Evolutionary conservation across 176 grass and related monocot species (phyloP).

Genomic region (Elymus sibiricus): DNA sequence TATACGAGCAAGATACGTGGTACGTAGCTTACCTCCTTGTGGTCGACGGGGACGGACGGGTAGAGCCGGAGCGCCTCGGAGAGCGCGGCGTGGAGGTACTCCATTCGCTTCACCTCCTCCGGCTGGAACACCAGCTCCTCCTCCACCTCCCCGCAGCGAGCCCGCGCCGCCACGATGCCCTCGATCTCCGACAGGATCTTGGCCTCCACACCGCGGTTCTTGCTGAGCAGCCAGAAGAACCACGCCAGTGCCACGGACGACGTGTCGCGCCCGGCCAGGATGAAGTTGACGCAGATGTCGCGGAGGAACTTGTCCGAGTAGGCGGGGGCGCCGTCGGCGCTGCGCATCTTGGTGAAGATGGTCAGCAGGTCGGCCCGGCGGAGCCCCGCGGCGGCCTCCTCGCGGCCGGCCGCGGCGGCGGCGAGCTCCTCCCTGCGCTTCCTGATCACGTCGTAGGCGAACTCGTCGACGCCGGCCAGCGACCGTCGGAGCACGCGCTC

Average conservation of each 20-base stretch:
- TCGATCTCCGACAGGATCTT: slow-evolving; percentile 66
- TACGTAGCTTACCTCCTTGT: slow-evolving; percentile 73
- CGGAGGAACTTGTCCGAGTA: slow-evolving; percentile 91
- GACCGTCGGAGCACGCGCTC: slow-evolving; percentile 60
- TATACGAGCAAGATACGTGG: not conserved
- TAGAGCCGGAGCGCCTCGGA: slow-evolving; percentile 90
- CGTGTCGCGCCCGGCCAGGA: slow-evolving; percentile 90
- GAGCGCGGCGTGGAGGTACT: slow-evolving; percentile 92
- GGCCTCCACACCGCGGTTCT: slow-evolving; percentile 51
- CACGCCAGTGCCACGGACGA: slow-evolving; percentile 94
- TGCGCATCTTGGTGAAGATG: slow-evolving; percentile 62
- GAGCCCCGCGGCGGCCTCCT: not conserved
- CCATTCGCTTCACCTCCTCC: slow-evolving; percentile 94
- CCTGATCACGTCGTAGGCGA: slow-evolving; percentile 82
- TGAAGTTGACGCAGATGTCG: slow-evolving; percentile 98
- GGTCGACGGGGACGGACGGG: slow-evolving; percentile 90
- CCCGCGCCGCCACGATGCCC: slow-evolving; percentile 42
- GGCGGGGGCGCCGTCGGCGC: slow-evolving; percentile 28
- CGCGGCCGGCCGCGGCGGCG: no score
- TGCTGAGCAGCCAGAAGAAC: slow-evolving; percentile 95
- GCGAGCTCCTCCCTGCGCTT: slow-evolving; percentile 65
- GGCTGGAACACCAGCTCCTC: slow-evolving; percentile 76
- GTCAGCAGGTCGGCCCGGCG: slow-evolving; percentile 70
- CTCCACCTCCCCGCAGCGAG: not conserved
- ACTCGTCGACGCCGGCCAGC: slow-evolving; percentile 65